Conservation (phyloP, 352 stramenopile genomes). For the Pythium aphanidermatum region DNA sequence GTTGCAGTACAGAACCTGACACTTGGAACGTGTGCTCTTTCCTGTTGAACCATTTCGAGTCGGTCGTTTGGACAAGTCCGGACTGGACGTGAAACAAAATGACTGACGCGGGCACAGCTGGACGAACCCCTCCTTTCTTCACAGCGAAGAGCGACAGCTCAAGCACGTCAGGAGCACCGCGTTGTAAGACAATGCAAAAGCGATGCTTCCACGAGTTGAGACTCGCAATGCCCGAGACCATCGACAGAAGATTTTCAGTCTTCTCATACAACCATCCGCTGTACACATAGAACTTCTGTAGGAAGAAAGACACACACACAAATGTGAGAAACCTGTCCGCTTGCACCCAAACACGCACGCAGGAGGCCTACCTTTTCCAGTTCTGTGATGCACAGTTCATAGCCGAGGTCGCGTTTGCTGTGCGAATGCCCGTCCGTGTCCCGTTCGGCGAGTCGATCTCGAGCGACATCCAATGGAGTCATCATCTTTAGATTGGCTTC, state of each 20-base stretch:
- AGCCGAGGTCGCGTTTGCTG: not conserved
- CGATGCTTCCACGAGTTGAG: conserved; percentile 28
- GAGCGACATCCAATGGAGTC: conserved; percentile 24
- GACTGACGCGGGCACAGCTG: conserved; percentile 47
- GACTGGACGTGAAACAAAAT: conserved; percentile 52
- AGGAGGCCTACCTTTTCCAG: too few species aligned
- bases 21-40: conserved; percentile 59
- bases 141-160: conserved; percentile 72
- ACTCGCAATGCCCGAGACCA: conserved; percentile 21
- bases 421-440: conserved; percentile 3
- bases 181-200: conserved; percentile 67
- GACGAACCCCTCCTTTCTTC: conserved; percentile 32
- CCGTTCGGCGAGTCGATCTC: conserved; percentile 9
- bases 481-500: conserved; percentile 21
- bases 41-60: conserved; percentile 68
- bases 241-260: conserved; percentile 24
- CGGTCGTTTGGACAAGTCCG: conserved; percentile 33
- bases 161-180: conserved; percentile 44
- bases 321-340: too few species aligned
- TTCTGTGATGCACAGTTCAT: conserved; percentile 27
- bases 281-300: conserved; percentile 25
- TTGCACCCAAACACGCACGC: too few species aligned
- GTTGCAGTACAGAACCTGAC: conserved; percentile 22
- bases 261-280: conserved; percentile 28
- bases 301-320: not conserved